Conservation (phyloP, 805 yeast species). For the Saccharomycopsis sp. region DNA sequence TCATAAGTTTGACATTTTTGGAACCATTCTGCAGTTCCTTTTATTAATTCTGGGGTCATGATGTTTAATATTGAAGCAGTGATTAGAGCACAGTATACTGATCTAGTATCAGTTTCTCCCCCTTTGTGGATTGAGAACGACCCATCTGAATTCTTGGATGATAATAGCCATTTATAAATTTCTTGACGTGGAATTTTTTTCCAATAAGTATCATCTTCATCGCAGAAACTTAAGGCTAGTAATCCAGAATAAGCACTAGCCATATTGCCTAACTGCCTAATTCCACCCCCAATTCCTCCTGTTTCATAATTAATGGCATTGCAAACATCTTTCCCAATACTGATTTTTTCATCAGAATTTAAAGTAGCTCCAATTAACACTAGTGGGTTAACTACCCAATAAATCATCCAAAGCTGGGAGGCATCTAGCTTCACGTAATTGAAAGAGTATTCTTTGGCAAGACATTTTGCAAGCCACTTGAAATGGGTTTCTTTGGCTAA, state of each 20-base stretch:
- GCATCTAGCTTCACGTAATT: constrained; percentile 60
- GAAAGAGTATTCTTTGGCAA: constrained; percentile 37
- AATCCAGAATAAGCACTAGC: constrained; percentile 80
- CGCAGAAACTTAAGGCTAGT: constrained; percentile 45
- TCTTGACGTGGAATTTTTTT: constrained; percentile 26
- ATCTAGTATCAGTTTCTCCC: constrained; percentile 82
- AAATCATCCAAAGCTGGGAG: constrained; percentile 84
- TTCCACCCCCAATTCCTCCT: constrained; percentile 85
- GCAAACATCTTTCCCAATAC: constrained; percentile 25
- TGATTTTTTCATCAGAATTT: constrained; percentile 21
- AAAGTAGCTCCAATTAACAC: constrained; percentile 28
- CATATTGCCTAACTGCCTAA: constrained; percentile 69
- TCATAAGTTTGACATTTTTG: constrained; percentile 75
- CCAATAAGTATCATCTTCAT: constrained; percentile 26
- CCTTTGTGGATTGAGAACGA: constrained; percentile 62
- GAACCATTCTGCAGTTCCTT: constrained; percentile 50
- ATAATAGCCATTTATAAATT: constrained; percentile 54
- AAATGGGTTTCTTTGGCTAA: constrained; percentile 13
- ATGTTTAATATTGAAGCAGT: constrained; percentile 58
- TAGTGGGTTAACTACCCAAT: constrained; percentile 65
- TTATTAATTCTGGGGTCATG: constrained; percentile 46
- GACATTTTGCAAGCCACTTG: constrained; percentile 25
- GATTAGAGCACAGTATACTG: constrained; percentile 78
- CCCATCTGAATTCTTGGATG: constrained; percentile 58
- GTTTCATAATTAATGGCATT: constrained; percentile 23